These are phyloP conservation scores for Collybiopsis luxurians DNA, from an alignment of 768 basidiomycete genomes.

Conservation along the genomic window DNA sequence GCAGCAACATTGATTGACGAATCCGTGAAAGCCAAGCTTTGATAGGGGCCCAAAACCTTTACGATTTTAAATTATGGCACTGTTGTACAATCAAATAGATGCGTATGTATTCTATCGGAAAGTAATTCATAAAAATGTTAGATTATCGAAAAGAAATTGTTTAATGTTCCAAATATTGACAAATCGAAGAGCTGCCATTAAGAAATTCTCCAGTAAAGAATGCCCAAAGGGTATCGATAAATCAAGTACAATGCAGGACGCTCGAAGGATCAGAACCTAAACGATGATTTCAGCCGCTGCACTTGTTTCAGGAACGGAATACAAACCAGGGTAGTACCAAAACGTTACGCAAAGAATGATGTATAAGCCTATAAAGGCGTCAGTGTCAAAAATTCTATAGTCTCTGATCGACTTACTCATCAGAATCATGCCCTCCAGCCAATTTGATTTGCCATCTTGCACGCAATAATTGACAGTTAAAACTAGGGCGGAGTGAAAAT, in stretches of 20 bases:
- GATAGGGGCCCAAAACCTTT: not conserved
- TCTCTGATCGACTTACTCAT: conserved; percentile 47
- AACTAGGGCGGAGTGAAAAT: conserved; percentile 35
- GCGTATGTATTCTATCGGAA: too few relatives aligned
- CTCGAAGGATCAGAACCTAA: conserved; percentile 29
- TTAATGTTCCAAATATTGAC: too few relatives aligned
- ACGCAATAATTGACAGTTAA: conserved; percentile 82
- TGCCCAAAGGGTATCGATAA: not conserved
- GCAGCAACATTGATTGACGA: conserved; percentile 68
- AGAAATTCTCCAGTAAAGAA: not conserved
- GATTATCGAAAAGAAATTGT: too few relatives aligned
- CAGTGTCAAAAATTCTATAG: not conserved
- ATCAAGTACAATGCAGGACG: too few relatives aligned
- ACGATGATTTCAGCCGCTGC: too few relatives aligned
- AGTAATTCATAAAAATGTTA: too few relatives aligned
- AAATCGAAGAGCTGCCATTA: too few relatives aligned
- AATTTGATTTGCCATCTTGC: conserved; percentile 80
- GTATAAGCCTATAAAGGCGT: conserved; percentile 49
- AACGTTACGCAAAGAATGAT: conserved; percentile 68
- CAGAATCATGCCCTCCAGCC: conserved; percentile 75
- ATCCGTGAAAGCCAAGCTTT: conserved; percentile 61
- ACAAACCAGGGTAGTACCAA: conserved; percentile 53
- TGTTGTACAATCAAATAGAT: not conserved
- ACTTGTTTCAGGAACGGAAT: not conserved
- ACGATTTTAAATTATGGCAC: not conserved